Conservation (phyloP, 495 filamentous ascomycete species). For the Terfezia boudieri region DNA sequence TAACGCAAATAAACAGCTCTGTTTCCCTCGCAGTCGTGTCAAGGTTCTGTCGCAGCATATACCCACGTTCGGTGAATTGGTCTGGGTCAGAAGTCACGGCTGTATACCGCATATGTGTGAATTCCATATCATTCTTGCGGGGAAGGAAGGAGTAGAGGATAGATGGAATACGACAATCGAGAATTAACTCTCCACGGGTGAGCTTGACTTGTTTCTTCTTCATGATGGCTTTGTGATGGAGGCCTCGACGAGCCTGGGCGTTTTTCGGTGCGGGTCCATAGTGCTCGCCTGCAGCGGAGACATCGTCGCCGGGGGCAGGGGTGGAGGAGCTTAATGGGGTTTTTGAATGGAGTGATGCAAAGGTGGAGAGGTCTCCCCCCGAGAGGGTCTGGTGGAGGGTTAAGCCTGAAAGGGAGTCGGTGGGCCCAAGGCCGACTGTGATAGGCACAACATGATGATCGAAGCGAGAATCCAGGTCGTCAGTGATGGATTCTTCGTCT, state of each 20-base stretch:
- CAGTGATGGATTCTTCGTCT: too few relatives aligned
- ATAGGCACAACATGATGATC: background rate
- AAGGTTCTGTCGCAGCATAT: slow-evolving; percentile 91
- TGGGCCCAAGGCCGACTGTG: background rate
- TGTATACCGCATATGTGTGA: slow-evolving; percentile 99
- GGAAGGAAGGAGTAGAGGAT: slow-evolving; percentile 92
- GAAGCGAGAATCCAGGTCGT: background rate
- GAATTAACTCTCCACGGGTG: slow-evolving; percentile 88
- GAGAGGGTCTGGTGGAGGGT: background rate
- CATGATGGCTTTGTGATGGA: slow-evolving; percentile 67
- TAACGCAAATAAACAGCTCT: slow-evolving; percentile 94
- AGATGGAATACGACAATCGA: slow-evolving; percentile 97
- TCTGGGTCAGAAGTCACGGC: slow-evolving; percentile 98
- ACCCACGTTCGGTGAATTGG: slow-evolving; percentile 69
- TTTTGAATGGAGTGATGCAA: background rate
- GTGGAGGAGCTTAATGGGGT: background rate
- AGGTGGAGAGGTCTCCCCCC: background rate
- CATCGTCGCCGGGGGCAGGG: background rate
- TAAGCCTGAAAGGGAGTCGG: background rate
- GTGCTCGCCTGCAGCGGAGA: slow-evolving; percentile 27
- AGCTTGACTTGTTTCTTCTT: slow-evolving; percentile 82
- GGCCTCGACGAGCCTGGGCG: slow-evolving; percentile 61
- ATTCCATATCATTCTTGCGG: slow-evolving; percentile 76
- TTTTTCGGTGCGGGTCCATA: slow-evolving; percentile 76
- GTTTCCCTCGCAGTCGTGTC: slow-evolving; percentile 70